Conservation (phyloP, 1,139 yeast genomes). For the Geotrichum siamense region DNA sequence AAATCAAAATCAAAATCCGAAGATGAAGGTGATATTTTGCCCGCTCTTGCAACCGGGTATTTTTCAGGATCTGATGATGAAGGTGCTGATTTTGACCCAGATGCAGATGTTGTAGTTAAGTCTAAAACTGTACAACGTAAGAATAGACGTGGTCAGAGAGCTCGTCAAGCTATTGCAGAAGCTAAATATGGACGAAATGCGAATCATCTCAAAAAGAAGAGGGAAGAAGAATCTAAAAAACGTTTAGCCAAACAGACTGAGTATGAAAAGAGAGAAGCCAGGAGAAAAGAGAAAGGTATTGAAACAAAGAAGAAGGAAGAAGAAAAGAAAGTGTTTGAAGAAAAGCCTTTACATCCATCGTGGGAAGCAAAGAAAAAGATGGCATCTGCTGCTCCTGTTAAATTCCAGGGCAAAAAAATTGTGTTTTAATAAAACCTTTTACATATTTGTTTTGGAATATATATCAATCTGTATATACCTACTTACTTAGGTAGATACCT, state of each 20-base stretch:
- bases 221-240: conserved; percentile 41
- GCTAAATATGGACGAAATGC: conserved; percentile 77
- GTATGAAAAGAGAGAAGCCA: conserved; percentile 65
- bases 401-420: conserved; percentile 79
- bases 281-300: conserved; percentile 36
- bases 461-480: too few relatives aligned
- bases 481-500: too few relatives aligned
- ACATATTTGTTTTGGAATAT: too few relatives aligned
- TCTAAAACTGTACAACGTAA: conserved; percentile 52
- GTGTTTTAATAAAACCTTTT: conserved; percentile 43
- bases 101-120: conserved; percentile 54
- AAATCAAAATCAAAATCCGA: conserved; percentile 29
- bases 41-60: conserved; percentile 70
- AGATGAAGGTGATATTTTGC: conserved; percentile 41
- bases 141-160: conserved; percentile 94
- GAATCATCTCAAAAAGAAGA: conserved; percentile 67
- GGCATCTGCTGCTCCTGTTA: conserved; percentile 44
- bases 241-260: conserved; percentile 51
- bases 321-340: conserved; percentile 19
- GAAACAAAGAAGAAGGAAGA: conserved; percentile 20
- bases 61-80: conserved; percentile 68
- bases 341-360: conserved; percentile 69
- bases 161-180: conserved; percentile 95
- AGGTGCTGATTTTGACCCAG: conserved; percentile 44
- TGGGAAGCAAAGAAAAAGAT: conserved; percentile 83